Evolutionary conservation across 2,329 filamentous ascomycete species (phyloP).

Genomic region (Aureobasidium subglaciale): DNA sequence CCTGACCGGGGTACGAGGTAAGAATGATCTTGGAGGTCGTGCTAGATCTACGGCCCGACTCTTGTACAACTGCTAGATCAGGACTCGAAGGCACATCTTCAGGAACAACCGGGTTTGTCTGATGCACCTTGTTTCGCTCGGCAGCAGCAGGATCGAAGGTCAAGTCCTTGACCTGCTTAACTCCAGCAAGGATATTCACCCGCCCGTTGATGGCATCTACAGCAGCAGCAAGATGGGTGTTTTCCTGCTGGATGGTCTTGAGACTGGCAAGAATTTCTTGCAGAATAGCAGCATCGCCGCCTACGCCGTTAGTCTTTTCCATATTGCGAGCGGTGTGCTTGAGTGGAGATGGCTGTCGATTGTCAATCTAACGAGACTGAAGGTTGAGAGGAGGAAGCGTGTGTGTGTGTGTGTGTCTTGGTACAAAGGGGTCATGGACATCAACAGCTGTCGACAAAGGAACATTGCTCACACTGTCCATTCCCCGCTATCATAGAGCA

Average conservation of each 20-base stretch:
- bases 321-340: background rate
- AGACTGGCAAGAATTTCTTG: conserved; percentile 51
- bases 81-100: background rate
- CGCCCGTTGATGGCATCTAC: conserved; percentile 56
- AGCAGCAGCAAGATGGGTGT: conserved; percentile 47
- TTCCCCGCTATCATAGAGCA: conserved; percentile 6
- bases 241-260: conserved; percentile 50
- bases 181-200: conserved; percentile 53
- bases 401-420: background rate
- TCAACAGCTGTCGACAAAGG: conserved; percentile 3
- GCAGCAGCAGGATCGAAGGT: conserved; percentile 29
- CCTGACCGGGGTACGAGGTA: conserved; percentile 87
- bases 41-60: conserved; percentile 28
- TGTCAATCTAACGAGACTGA: background rate
- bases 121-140: conserved; percentile 4
- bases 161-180: conserved; percentile 50
- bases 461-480: background rate
- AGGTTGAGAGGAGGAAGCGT: background rate
- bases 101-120: background rate
- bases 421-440: background rate
- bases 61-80: background rate
- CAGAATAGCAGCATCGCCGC: conserved; percentile 29
- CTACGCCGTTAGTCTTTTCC: background rate
- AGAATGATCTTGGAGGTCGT: conserved; percentile 56
- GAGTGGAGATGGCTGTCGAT: background rate